Percentiles rank a stretch among this genome's conserved stretches.
Evolutionary conservation across 75 land plant genomes (phyloP).

Genomic region (Sequoia sempervirens): DNA sequence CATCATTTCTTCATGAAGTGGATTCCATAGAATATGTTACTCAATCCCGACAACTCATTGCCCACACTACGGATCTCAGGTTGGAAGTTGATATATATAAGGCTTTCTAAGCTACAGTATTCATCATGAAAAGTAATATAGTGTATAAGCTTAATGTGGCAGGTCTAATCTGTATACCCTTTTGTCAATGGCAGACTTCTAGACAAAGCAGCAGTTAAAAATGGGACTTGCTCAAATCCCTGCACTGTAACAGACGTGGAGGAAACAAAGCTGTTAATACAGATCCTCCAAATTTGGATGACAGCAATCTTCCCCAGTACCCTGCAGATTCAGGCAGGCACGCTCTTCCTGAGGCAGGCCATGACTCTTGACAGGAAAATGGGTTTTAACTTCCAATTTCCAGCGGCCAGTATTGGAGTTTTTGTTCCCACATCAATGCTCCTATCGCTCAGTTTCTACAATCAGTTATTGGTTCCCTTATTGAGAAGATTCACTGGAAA

Average conservation of each 20-base stretch:
- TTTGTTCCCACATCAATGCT: conserved; percentile 60
- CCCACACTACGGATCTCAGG: conserved; percentile 49
- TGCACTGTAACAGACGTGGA: conserved; percentile 83
- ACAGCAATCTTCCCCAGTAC: conserved; percentile 48
- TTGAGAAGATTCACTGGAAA: conserved; percentile 31
- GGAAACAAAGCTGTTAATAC: conserved; percentile 66
- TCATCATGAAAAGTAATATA: no score
- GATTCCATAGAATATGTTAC: conserved; percentile 42
- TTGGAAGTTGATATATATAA: not conserved
- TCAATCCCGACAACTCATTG: conserved; percentile 39
- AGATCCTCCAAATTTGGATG: conserved; percentile 57
- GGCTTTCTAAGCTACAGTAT: no score
- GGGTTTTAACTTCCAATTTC: conserved; percentile 54
- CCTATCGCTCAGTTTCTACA: conserved; percentile 43
- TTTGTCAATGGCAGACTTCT: conserved; percentile 37
- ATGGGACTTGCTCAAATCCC: conserved; percentile 18
- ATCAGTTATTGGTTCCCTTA: conserved; percentile 17
- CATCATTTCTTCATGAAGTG: conserved; percentile 59
- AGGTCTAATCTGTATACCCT: no score
- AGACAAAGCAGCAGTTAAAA: conserved; percentile 55
- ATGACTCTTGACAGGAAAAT: conserved; percentile 52
- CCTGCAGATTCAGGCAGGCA: conserved; percentile 51
- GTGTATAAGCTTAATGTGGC: no score
- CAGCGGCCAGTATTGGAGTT: conserved; percentile 54
- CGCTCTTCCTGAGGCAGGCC: conserved; percentile 72